phyloP scores from a whole-genome alignment of 192 early-diverging fungal genomes.

The Coemansia sp. region DNA sequence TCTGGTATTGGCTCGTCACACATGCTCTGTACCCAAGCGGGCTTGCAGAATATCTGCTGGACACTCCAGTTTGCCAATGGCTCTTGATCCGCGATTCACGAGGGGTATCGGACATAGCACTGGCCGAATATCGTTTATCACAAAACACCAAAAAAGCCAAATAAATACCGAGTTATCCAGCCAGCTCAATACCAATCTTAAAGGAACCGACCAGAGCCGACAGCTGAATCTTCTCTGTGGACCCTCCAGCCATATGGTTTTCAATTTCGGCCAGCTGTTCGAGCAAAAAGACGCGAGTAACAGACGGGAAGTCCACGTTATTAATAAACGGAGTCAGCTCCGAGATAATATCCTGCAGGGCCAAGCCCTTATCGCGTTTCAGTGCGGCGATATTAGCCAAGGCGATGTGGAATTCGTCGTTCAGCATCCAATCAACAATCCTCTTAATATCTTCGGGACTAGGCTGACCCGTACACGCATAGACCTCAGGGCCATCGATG shows the following conservation, averaged over 20 bases:
- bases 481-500: constrained; percentile 78
- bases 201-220: constrained; percentile 85
- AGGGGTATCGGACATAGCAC: constrained; percentile 22
- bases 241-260: constrained; percentile 74
- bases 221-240: constrained; percentile 85
- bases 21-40: constrained; percentile 16
- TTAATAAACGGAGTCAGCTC: constrained; percentile 69
- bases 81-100: constrained; percentile 45
- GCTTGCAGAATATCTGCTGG: constrained; percentile 5
- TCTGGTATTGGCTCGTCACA: constrained; percentile 28
- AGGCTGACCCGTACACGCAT: constrained; percentile 90
- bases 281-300: constrained; percentile 67
- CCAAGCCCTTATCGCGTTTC: constrained; percentile 82
- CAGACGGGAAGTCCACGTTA: constrained; percentile 70
- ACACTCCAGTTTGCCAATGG: constrained; percentile 22
- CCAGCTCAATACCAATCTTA: constrained; percentile 72
- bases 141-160: background rate
- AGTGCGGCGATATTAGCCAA: constrained; percentile 68
- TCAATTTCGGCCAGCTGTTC: constrained; percentile 88
- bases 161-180: constrained; percentile 28
- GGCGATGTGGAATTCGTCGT: constrained; percentile 80
- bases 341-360: constrained; percentile 86
- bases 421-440: constrained; percentile 76
- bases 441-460: constrained; percentile 80
- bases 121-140: constrained; percentile 40